Evolutionary conservation across 352 stramenopile species (phyloP).

Genomic region (Phytophthora chlamydospora): DNA sequence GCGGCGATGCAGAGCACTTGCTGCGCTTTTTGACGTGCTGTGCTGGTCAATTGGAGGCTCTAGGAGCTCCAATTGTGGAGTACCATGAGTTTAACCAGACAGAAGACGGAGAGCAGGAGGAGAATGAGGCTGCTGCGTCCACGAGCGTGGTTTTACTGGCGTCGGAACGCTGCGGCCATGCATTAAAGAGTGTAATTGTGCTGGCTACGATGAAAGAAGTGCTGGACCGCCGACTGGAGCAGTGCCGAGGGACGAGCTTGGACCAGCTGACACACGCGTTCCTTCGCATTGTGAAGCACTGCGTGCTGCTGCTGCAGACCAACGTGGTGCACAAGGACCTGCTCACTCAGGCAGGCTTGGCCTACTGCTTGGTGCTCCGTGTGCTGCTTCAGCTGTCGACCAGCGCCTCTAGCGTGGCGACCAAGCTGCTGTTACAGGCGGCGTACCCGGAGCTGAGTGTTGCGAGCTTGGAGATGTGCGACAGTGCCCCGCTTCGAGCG

Average conservation of each 20-base stretch:
- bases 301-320: constrained; percentile 70
- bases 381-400: constrained; percentile 50
- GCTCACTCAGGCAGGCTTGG: constrained; percentile 74
- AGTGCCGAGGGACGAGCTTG: constrained; percentile 17
- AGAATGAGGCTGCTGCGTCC: constrained; percentile 31
- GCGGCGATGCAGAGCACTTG: constrained; percentile 33
- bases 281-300: constrained; percentile 54
- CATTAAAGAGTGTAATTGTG: constrained; percentile 76
- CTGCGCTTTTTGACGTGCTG: constrained; percentile 58
- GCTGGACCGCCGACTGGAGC: constrained; percentile 44
- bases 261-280: constrained; percentile 30
- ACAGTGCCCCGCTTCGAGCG: constrained; percentile 15
- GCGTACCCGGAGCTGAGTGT: constrained; percentile 46
- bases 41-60: constrained; percentile 56
- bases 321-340: constrained; percentile 82
- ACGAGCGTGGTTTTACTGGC: constrained; percentile 76
- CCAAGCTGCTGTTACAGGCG: constrained; percentile 45
- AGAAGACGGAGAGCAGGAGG: constrained; percentile 11
- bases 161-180: constrained; percentile 73
- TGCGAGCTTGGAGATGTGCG: constrained; percentile 8
- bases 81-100: constrained; percentile 38
- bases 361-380: constrained; percentile 71
- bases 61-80: constrained; percentile 55
- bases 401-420: constrained; percentile 4
- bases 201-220: constrained; percentile 66